Evolutionary conservation across 257 asterid species (phyloP).

Genomic region (Rubia yunnanensis): DNA sequence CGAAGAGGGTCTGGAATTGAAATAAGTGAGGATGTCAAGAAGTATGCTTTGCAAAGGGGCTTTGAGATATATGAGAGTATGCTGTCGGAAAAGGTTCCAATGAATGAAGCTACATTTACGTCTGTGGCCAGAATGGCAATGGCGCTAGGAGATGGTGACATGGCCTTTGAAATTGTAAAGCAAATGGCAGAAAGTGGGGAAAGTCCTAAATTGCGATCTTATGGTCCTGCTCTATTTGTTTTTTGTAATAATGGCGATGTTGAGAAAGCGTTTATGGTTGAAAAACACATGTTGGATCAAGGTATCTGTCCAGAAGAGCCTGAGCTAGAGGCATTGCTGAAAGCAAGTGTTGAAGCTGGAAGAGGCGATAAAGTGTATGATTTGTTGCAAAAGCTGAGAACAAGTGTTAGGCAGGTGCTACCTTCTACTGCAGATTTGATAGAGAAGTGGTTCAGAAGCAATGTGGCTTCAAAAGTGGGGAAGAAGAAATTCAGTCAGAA

Average conservation of each 20-base stretch:
- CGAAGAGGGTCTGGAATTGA: conserved; percentile 27
- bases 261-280: conserved; percentile 66
- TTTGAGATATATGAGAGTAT: conserved; percentile 51
- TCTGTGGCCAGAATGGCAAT: conserved; percentile 82
- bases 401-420: conserved; percentile 60
- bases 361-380: conserved; percentile 62
- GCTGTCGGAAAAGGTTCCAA: conserved; percentile 47
- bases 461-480: conserved; percentile 61
- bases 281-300: conserved; percentile 59
- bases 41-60: conserved; percentile 50
- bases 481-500: conserved; percentile 59
- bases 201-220: conserved; percentile 62
- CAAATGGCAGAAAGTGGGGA: conserved; percentile 59
- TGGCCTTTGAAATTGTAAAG: conserved; percentile 65
- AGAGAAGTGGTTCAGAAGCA: conserved; percentile 69
- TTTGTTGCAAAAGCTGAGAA: conserved; percentile 64
- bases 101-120: conserved; percentile 78
- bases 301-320: conserved; percentile 76
- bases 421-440: conserved; percentile 56
- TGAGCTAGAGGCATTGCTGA: conserved; percentile 57
- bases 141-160: conserved; percentile 65
- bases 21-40: conserved; percentile 50
- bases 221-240: conserved; percentile 67
- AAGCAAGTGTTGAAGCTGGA: conserved; percentile 50
- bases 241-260: conserved; percentile 57